Conservation (phyloP, 306 rosid genomes). For the Malus sieversii region DNA sequence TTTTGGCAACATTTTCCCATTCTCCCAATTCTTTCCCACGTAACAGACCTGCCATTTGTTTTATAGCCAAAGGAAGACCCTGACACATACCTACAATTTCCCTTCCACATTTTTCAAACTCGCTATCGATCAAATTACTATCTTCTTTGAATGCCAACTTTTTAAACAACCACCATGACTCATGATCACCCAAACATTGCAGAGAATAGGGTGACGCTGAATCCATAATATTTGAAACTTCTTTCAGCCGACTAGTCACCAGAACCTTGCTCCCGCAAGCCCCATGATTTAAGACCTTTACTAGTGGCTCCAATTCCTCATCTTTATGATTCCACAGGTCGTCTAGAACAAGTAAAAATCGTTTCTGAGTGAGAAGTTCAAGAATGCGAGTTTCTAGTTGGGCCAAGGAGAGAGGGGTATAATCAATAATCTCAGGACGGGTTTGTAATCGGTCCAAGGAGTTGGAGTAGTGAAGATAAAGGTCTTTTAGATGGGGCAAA, state of each 20-base stretch:
- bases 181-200: neutral
- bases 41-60: conserved; percentile 11
- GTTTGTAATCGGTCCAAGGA: neutral
- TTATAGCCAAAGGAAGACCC: conserved; percentile 12
- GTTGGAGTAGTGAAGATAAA: neutral
- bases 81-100: conserved; percentile 5
- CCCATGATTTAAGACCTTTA: neutral
- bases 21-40: neutral
- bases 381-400: neutral
- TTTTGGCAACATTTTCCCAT: neutral
- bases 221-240: neutral
- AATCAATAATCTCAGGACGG: neutral
- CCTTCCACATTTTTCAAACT: neutral
- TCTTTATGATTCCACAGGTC: neutral
- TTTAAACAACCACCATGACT: neutral
- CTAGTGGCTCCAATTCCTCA: neutral
- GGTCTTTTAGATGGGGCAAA: neutral
- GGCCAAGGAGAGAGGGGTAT: neutral
- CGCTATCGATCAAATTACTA: neutral
- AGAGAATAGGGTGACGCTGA: neutral
- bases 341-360: conserved; percentile 1
- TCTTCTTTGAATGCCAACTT: neutral
- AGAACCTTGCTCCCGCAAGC: neutral
- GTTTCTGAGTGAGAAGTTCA: neutral
- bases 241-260: conserved; percentile 1